A percentile compares a stretch with the other conserved stretches of the same genome.
phyloP scores from a whole-genome alignment of 2,329 filamentous ascomycete species.

The Cercospora sp. region DNA sequence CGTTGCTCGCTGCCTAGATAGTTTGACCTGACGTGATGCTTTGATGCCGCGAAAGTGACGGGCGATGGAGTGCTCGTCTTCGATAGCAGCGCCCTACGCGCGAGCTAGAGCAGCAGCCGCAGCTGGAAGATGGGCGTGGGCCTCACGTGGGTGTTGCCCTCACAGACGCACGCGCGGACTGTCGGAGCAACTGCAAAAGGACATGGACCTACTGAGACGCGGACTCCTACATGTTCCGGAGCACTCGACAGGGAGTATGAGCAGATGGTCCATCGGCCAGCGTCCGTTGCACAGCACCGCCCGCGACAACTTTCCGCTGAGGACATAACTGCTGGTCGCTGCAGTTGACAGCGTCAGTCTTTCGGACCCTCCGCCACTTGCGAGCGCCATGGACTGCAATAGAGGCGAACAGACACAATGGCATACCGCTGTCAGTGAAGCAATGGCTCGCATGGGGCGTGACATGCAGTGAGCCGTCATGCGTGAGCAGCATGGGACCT shows the following conservation, averaged over 20 bases:
- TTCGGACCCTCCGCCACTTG: background rate
- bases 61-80: background rate
- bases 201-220: background rate
- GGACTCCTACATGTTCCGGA: background rate
- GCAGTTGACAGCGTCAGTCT: background rate
- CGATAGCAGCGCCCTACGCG: constrained; percentile 2
- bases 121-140: background rate
- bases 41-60: background rate
- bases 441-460: background rate
- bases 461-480: constrained; percentile 8
- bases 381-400: background rate
- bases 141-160: background rate
- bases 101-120: background rate
- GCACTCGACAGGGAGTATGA: background rate
- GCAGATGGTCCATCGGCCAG: background rate
- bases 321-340: background rate
- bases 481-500: constrained; percentile 2
- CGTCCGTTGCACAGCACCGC: background rate
- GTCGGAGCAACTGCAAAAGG: background rate
- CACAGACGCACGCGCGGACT: background rate
- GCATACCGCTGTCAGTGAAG: background rate
- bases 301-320: background rate
- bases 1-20: constrained; percentile 5
- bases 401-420: background rate
- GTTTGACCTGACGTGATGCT: constrained; percentile 7